Conservation (phyloP, 805 yeast genomes). For the Cyberlindnera nakhonratchasimensis region DNA sequence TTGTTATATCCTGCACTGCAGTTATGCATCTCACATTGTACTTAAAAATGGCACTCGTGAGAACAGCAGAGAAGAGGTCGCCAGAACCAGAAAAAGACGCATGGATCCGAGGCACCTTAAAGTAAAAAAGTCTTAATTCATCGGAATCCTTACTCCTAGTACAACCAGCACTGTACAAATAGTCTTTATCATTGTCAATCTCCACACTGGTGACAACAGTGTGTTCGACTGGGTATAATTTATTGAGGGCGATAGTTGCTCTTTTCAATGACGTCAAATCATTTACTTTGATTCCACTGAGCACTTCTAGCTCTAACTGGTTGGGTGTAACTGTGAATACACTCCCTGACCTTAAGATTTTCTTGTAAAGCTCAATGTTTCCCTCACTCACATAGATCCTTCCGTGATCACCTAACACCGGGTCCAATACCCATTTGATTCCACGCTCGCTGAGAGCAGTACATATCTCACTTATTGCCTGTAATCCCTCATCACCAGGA, state of each 20-base stretch:
- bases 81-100: slow-evolving; percentile 75
- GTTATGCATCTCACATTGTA: slow-evolving; percentile 15
- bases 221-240: slow-evolving; percentile 42
- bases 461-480: slow-evolving; percentile 44
- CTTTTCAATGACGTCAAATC: slow-evolving; percentile 35
- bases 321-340: slow-evolving; percentile 65
- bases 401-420: slow-evolving; percentile 92
- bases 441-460: slow-evolving; percentile 28
- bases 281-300: slow-evolving; percentile 45
- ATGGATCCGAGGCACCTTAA: slow-evolving; percentile 45
- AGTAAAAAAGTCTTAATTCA: slow-evolving; percentile 24
- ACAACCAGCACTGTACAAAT: slow-evolving; percentile 41
- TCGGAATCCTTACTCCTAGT: slow-evolving; percentile 8
- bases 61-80: slow-evolving; percentile 62
- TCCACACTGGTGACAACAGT: slow-evolving; percentile 59
- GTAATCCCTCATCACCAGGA: slow-evolving; percentile 57
- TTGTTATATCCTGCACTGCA: slow-evolving; percentile 9
- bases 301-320: slow-evolving; percentile 66
- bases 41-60: slow-evolving; percentile 47
- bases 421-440: slow-evolving; percentile 72
- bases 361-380: slow-evolving; percentile 49
- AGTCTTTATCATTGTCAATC: slow-evolving; percentile 24
- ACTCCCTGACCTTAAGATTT: slow-evolving; percentile 39
- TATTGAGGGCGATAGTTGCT: slow-evolving; percentile 42
- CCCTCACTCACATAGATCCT: slow-evolving; percentile 64